These are phyloP conservation scores for Aspergillus pseudoglaucus DNA, from an alignment of 2,329 filamentous ascomycete species.

Conservation along the genomic window DNA sequence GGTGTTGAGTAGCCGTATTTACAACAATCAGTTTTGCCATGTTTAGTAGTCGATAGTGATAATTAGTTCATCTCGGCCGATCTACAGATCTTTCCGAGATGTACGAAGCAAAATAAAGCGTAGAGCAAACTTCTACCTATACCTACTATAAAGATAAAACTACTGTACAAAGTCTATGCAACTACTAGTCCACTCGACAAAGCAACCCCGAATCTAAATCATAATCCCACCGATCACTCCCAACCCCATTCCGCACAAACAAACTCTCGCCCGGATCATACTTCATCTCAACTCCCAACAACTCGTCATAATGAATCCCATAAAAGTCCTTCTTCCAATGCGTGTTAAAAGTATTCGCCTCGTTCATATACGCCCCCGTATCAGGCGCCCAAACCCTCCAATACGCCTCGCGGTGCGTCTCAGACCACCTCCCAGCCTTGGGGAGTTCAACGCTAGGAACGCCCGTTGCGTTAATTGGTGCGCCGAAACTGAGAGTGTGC, in stretches of 20 bases:
- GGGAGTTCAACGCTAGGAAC: slow-evolving; percentile 2
- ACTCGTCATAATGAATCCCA: slow-evolving; percentile 19
- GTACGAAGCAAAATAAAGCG: not conserved
- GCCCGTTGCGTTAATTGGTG: slow-evolving; percentile 6
- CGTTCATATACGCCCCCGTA: slow-evolving; percentile 21
- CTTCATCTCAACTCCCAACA: slow-evolving; percentile 20
- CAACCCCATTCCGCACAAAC: slow-evolving; percentile 12
- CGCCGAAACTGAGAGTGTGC: slow-evolving; percentile 23
- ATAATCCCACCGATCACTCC: slow-evolving; percentile 17
- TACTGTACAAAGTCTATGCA: too few species aligned
- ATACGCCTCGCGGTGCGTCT: slow-evolving; percentile 11
- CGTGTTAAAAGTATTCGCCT: slow-evolving; percentile 11
- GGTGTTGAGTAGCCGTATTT: not conserved
- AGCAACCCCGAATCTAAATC: slow-evolving; percentile 12
- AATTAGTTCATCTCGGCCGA: not conserved
- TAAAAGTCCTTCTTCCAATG: slow-evolving; percentile 20
- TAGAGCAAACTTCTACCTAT: not conserved
- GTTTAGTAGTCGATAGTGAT: not conserved
- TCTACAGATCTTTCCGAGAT: not conserved
- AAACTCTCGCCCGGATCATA: slow-evolving; percentile 20
- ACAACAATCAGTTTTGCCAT: not conserved
- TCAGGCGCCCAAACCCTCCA: slow-evolving; percentile 20
- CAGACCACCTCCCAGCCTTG: slow-evolving; percentile 4
- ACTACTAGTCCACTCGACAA: slow-evolving; percentile 6
- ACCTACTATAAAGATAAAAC: not conserved